These are phyloP conservation scores for Trichoderma brevicompactum DNA, from an alignment of 2,329 filamentous ascomycete species.

Conservation along the genomic window DNA sequence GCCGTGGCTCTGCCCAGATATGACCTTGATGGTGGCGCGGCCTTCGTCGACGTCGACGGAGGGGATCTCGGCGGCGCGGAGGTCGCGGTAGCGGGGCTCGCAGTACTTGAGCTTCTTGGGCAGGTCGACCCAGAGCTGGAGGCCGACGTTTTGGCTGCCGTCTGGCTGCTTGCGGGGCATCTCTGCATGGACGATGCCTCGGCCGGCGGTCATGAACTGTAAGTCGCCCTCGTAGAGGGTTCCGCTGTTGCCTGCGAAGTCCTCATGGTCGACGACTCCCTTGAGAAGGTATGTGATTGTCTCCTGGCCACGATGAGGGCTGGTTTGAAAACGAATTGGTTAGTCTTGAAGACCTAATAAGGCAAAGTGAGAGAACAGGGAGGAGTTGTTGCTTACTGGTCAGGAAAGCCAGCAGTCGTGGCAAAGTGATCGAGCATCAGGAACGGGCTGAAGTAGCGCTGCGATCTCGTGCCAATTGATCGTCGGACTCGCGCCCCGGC, in stretches of 20 bases:
- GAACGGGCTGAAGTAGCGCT: constrained; percentile 89
- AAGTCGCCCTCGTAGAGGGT: constrained; percentile 86
- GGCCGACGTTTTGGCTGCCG: constrained; percentile 77
- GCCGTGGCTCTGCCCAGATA: constrained; percentile 81
- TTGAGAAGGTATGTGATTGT: constrained; percentile 86
- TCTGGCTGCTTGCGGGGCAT: constrained; percentile 84
- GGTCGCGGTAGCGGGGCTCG: constrained; percentile 90
- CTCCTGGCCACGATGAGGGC: constrained; percentile 78
- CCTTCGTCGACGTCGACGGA: constrained; percentile 70
- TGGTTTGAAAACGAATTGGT: constrained; percentile 6
- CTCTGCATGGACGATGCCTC: constrained; percentile 91
- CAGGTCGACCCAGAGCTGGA: constrained; percentile 96
- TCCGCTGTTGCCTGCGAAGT: constrained; percentile 84
- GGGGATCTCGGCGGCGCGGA: constrained; percentile 80
- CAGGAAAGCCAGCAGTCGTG: constrained; percentile 81
- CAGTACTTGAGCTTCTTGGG: constrained; percentile 80
- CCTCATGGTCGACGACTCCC: constrained; percentile 87
- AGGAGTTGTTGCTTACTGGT: constrained; percentile 59
- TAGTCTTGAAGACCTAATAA: background rate
- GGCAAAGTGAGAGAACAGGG: background rate
- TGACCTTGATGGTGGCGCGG: constrained; percentile 83
- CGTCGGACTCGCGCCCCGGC: constrained; percentile 85
- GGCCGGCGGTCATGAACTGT: constrained; percentile 96
- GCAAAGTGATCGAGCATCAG: constrained; percentile 96
- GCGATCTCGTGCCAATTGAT: constrained; percentile 80